These are phyloP conservation scores for Teunomyces atbi DNA, from an alignment of 805 yeast genomes.

Conservation along the genomic window DNA sequence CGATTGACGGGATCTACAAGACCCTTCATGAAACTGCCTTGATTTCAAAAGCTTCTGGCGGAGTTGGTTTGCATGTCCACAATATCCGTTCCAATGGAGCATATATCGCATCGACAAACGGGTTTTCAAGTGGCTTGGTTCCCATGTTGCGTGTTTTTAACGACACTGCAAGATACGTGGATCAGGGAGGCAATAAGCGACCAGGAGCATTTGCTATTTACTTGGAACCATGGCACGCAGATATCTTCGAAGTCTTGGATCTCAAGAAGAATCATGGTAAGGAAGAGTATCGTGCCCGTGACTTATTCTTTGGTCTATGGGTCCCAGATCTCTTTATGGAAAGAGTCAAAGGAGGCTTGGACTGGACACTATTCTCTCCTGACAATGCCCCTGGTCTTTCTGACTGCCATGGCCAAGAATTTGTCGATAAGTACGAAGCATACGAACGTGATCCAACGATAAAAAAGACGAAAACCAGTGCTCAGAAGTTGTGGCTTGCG, in stretches of 20 bases:
- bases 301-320: slow-evolving; percentile 92
- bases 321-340: slow-evolving; percentile 92
- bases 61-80: slow-evolving; percentile 87
- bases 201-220: slow-evolving; percentile 97
- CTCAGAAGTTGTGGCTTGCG: slow-evolving; percentile 89
- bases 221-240: slow-evolving; percentile 97
- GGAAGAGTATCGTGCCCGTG: slow-evolving; percentile 91
- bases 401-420: slow-evolving; percentile 83
- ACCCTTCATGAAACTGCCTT: slow-evolving; percentile 86
- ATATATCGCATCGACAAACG: slow-evolving; percentile 87
- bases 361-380: slow-evolving; percentile 91
- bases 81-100: slow-evolving; percentile 86
- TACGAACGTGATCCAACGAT: slow-evolving; percentile 73
- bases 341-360: slow-evolving; percentile 72
- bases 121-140: slow-evolving; percentile 85
- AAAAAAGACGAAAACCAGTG: slow-evolving; percentile 57
- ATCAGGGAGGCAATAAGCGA: slow-evolving; percentile 97
- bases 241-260: slow-evolving; percentile 81
- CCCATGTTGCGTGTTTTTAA: slow-evolving; percentile 97
- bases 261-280: slow-evolving; percentile 92
- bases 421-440: slow-evolving; percentile 63
- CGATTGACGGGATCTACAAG: slow-evolving; percentile 91
- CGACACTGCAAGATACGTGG: slow-evolving; percentile 95
- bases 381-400: slow-evolving; percentile 82
- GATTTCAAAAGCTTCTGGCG: slow-evolving; percentile 94